Base-by-base conservation (phyloP, 805 yeast species). In the Gaillardinia entomophila region DNA sequence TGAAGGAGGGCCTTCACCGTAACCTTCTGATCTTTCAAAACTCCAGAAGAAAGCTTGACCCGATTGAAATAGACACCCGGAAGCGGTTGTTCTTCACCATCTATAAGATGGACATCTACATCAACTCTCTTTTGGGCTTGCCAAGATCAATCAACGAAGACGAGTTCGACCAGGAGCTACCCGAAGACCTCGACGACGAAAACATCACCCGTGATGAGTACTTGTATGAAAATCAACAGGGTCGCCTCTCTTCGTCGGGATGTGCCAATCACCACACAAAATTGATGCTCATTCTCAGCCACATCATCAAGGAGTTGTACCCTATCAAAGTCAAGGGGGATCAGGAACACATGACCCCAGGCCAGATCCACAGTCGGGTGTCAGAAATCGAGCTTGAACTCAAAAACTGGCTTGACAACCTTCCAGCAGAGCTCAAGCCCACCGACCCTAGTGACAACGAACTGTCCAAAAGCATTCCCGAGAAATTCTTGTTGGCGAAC, bases 61-160 rank as follows among this genome's bases (percentile, higher is more conserved):
- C 89, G 1, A 78, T 88, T 22, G 94, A 85, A 50, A 64, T 78
- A 24, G 96, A 89, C 49, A 82, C 85, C 1, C 68, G 95, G 38
- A 88, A 87, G 55, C 68, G 96, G 37, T 60, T 89, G 26, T 88
- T 88, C 53, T 88, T 90, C 84, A 82, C 96, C 1, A 80, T 88
- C 40, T 82, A 84, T 54, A 88, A 88, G 53, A 82, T 87, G 82
- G 96, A 89, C 50, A 77, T 86, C 27, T 88, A 89, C 53, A 84
- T 87, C 47, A 85, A 84, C 53, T 82, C 95, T 6, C 78, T 88
- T 62, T 54, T 89, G 42, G 96, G 96, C 2, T 64, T 88, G 31
- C 97, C 97, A 1, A 65, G 86, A 36, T 75, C 88, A 2, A 73
- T 87, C 12, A 65, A 75, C 30, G 82, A 80, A 39, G 84, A 79